Evolutionary conservation across 2,329 filamentous ascomycete species (phyloP), one percentile per base, ranked within the genome.

Genomic region (Sphaerulina populicola): DNA sequence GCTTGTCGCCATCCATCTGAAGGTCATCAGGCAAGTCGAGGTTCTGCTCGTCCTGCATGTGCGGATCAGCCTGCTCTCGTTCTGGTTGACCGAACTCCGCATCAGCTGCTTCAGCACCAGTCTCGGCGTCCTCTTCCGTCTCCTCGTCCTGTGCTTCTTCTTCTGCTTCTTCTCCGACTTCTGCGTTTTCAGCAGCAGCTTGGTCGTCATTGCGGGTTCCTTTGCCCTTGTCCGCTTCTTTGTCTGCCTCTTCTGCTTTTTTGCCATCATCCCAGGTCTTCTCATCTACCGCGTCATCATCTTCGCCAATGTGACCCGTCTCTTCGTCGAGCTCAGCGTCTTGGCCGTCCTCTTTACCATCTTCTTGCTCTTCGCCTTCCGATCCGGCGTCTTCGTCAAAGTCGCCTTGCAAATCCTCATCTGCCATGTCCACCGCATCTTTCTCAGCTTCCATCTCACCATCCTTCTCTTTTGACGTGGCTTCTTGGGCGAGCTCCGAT

Each of bases 181-280:
- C 72, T 37, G 70, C 69, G 46, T 71, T 71, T 10, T 75, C 68
- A 36, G 73, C 63, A 30, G 53, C 51, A 39, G 68, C 67, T 48
- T 72, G 71, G 21, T 75, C 68, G 29, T 74, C 64, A 21, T 70
- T 77, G 69, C 60, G 74, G 58, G 71, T 79, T 60, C 70, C 73
- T 39, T 72, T 64, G 38, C 67, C 68, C 9, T 72, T 77, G 49
- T 89, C 82, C 5, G 81, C 83, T 63, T 88, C 76, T 63, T 88
- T 85, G 40, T 96, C 86, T 60, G 93, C 93, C 43, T 91, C 82
- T 43, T 90, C 82, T 40, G 90, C 78, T 43, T 84, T 77, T 39
- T 88, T 83, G 35, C 72, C 82, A 36, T 89, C 90, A 69, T 98
- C 90, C 93, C 93, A 98, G 79, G 97, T 89, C 75, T 97, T 98